A percentile compares a stretch with the other conserved stretches of the same genome.
Conservation (phyloP, 768 basidiomycete species). For the Tephrocybe sp. region DNA sequence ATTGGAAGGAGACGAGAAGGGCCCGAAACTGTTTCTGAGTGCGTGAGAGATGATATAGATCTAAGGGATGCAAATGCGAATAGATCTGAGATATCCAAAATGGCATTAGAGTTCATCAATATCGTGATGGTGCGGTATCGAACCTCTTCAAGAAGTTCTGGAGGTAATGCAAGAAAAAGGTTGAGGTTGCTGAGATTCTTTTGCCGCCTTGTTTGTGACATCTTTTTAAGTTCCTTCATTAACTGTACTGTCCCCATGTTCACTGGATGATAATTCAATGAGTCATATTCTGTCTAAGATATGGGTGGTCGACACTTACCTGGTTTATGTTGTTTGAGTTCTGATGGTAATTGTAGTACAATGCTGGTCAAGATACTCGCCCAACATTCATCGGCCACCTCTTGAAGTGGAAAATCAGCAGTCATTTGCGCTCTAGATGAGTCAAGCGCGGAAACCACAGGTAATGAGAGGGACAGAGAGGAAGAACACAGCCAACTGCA, state of each 20-base stretch:
- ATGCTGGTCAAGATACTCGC: neutral
- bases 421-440: neutral
- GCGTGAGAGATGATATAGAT: conserved; percentile 1
- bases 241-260: neutral
- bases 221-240: conserved; percentile 5
- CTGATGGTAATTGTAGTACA: neutral
- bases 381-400: neutral
- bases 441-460: neutral
- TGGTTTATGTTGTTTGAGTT: neutral
- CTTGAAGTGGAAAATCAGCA: neutral
- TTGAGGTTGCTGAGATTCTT: neutral
- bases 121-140: neutral
- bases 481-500: too few relatives aligned
- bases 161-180: neutral
- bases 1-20: neutral
- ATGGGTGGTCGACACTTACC: too few relatives aligned
- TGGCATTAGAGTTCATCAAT: too few relatives aligned
- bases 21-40: neutral
- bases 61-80: neutral
- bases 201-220: neutral
- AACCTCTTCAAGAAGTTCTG: neutral
- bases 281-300: too few relatives aligned
- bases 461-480: too few relatives aligned
- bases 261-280: neutral
- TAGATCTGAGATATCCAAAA: neutral